Base-by-base conservation (phyloP, 495 filamentous ascomycete genomes). In the Saxispiralis lemnorum region DNA sequence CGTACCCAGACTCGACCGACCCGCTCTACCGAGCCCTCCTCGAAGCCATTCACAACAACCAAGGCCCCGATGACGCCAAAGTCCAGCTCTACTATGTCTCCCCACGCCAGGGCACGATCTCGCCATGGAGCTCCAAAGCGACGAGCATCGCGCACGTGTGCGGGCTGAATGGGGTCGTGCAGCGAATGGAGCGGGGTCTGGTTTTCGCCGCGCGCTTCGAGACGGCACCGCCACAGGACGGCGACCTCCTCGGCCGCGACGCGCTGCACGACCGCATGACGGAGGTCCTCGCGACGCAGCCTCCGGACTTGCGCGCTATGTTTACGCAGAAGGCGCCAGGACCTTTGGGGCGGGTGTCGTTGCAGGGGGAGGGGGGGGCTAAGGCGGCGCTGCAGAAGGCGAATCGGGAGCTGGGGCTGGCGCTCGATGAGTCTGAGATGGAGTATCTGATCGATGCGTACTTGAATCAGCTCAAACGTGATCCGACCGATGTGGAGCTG, bases 71-170 rank as follows among this genome's bases (percentile, higher is more conserved):
- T 28, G 65, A 60, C 39, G 31, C 58, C 30, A 63, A 71, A 46
- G 54, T 53, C 4, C 51, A 53, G 13, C 24, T 71, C 17, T 74
- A 75, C 56, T 84, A 83, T 55, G 69, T 95, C 37, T 73, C 70
- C 31, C 89, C 88, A 10, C 72, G 89, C 39, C 68, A 67, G 21
- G 78, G 76, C 33, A 93, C 87, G 31, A 85, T 93, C 49, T 94
- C 85, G 31, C 89, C 89, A 61, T 97, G 89, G 89, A 93, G 83
- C 58, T 92, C 87, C 39, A 84, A 94, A 56, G 89, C 88, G 31
- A 94, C 88, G 31, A 84, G 75, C 53, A 94, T 96, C 58, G 78
- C 87, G 31, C 74, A 86, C 44, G 87, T 93, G n/a, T 95, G 87
- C 59, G 85, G 81, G 16, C 62, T 94, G 36, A 70, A 73, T 46